phyloP scores from a whole-genome alignment of 2,329 filamentous ascomycete genomes.

The Ceratocystis albifundus region DNA sequence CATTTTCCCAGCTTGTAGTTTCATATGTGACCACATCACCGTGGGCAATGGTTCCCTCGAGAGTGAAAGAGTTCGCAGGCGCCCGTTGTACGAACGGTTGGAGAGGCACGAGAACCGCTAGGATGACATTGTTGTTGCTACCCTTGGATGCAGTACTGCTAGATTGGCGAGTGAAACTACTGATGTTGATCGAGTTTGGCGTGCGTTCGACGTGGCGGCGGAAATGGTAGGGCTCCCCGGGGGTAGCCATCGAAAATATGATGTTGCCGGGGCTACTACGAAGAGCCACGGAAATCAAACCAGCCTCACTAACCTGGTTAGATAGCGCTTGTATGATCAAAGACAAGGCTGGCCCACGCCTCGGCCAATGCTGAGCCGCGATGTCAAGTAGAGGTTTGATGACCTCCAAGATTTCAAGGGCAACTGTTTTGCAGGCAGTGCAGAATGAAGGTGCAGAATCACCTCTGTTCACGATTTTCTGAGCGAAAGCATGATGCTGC shows the following conservation, averaged over 20 bases:
- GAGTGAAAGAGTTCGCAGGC: background rate
- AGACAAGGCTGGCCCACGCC: constrained; percentile 3
- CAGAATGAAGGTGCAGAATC: background rate
- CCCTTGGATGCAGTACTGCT: background rate
- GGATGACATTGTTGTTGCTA: background rate
- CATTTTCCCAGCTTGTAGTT: constrained; percentile 4
- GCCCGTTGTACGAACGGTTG: constrained; percentile 13
- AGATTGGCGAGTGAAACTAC: background rate
- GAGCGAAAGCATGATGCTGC: background rate
- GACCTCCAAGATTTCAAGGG: constrained; percentile 12
- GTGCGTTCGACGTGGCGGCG: constrained; percentile 2
- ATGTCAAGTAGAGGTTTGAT: constrained; percentile 19
- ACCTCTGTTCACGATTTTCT: background rate
- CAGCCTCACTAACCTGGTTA: constrained; percentile 13
- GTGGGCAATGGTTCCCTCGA: background rate
- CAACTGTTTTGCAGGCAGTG: background rate
- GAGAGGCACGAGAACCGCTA: constrained; percentile 13
- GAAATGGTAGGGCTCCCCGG: constrained; percentile 19
- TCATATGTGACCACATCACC: constrained; percentile 20
- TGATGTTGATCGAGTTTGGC: background rate
- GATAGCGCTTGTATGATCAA: constrained; percentile 13
- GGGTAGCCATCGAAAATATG: constrained; percentile 14
- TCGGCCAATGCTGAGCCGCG: constrained; percentile 14
- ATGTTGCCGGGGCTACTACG: constrained; percentile 5
- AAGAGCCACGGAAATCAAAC: constrained; percentile 17